Base-by-base conservation (phyloP, 192 early-diverging fungal species). In the Irineochytrium annulatum region DNA sequence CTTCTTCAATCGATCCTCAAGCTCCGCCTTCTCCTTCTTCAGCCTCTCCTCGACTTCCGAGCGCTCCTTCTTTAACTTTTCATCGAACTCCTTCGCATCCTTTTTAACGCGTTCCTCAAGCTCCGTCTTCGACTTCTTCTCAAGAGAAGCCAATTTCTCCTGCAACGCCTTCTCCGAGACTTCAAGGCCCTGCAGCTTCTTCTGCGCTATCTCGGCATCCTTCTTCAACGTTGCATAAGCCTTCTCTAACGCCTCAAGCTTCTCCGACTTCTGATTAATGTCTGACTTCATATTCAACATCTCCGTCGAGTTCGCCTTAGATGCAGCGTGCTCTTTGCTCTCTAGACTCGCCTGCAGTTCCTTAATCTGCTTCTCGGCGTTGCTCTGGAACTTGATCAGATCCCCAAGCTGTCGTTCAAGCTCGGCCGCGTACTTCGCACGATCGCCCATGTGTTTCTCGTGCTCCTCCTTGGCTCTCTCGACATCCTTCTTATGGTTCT, bases 341-440 rank as follows among this genome's bases (percentile, higher is more conserved):
- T n/a, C n/a, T n/a, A n/a, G n/a, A n/a, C n/a, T n/a, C n/a, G n/a
- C n/a, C n/a, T n/a, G n/a, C n/a, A n/a, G n/a, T n/a, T 51, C 39
- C 54, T 59, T 57, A 72, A 93, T 85, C 65, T 92, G 73, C 35
- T 86, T 77, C 49, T 79, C 75, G 34, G 80, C 80, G 67, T 94
- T 89, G 27, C 71, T 65, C 34, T 73, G 43, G 43, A 93, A 79
- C 60, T 86, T 83, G 24, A 66, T 55, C n/a, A 91, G 76, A 34
- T 80, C 77, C 62, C 79, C 68, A 8, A 73, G 70, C 27, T 78
- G 70, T 2, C 70, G 69, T 11, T 37, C 52, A 19, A 72, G 72
- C 29, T 77, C 72, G 20, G 59, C 60, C 37, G 59, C 49, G 20
- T 77, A 64, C 30, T 64, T 51, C 11, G n/a, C n/a, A n/a, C n/a